These are phyloP conservation scores for Miscanthus sacchariflorus DNA, from an alignment of 202 grass and related monocot species.

Conservation along the genomic window DNA sequence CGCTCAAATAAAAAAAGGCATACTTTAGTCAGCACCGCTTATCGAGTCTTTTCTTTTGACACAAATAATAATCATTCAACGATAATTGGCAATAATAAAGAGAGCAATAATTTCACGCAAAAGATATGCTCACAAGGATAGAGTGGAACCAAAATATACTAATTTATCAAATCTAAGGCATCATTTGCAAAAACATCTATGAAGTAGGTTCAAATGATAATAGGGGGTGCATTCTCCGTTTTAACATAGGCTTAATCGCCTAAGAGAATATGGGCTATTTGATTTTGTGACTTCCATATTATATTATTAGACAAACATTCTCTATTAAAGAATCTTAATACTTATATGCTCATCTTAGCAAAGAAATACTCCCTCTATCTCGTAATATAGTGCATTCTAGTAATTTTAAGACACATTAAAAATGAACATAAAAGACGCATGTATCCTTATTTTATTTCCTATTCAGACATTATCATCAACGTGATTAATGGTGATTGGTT, in stretches of 20 bases:
- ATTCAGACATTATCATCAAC: no score
- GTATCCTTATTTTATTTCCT: no score
- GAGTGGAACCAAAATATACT: not conserved
- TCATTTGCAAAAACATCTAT: not conserved
- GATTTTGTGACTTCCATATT: not conserved
- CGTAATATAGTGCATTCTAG: no score
- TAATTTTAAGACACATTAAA: no score
- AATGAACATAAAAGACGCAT: no score
- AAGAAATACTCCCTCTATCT: not conserved
- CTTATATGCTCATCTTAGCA: not conserved
- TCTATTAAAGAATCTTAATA: not conserved
- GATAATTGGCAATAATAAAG: not conserved
- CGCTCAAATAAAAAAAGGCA: not conserved
- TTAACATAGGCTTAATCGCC: no score
- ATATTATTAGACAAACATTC: no score
- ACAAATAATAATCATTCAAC: not conserved
- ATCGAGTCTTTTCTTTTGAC: not conserved
- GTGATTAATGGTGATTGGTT: no score
- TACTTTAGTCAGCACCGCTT: not conserved
- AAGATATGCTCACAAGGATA: not conserved
- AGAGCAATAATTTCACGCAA: not conserved
- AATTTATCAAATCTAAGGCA: not conserved
- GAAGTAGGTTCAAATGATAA: no score
- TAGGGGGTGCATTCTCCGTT: no score
- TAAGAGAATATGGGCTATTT: not conserved